phyloP scores from a whole-genome alignment of 2,329 filamentous ascomycete species.

The Fusarium falciforme region DNA sequence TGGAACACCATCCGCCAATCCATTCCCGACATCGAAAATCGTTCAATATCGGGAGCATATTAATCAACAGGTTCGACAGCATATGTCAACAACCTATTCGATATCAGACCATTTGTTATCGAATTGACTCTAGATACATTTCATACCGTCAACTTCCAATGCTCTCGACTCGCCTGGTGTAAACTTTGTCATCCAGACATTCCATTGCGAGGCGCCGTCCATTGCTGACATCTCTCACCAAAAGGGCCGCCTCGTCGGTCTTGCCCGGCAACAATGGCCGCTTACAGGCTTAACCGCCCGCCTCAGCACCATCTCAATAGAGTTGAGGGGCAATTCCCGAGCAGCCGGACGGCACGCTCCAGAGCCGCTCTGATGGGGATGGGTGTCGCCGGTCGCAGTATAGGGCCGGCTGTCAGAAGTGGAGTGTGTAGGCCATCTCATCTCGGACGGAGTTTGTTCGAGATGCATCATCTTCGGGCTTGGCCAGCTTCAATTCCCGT shows the following conservation, averaged over 20 bases:
- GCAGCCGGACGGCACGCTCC: conserved; percentile 1
- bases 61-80: background rate
- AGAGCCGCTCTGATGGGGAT: background rate
- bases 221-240: background rate
- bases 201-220: conserved; percentile 10
- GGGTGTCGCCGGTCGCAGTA: background rate
- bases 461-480: conserved; percentile 31
- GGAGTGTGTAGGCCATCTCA: conserved; percentile 28
- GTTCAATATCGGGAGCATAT: conserved; percentile 14
- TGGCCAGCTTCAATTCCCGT: conserved; percentile 26
- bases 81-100: conserved; percentile 5
- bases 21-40: conserved; percentile 25
- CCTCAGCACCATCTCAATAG: background rate
- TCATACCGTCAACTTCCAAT: background rate
- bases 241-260: conserved; percentile 5
- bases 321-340: background rate
- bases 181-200: conserved; percentile 15
- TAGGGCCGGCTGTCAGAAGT: conserved; percentile 13
- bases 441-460: conserved; percentile 34
- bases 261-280: conserved; percentile 12
- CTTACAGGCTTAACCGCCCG: conserved; percentile 2
- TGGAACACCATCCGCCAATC: conserved; percentile 16
- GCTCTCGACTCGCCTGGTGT: conserved; percentile 8
- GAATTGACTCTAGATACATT: background rate
- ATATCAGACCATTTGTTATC: background rate